Evolutionary conservation across 352 stramenopile species (phyloP).

Genomic region (Globisporangium orthogonon): DNA sequence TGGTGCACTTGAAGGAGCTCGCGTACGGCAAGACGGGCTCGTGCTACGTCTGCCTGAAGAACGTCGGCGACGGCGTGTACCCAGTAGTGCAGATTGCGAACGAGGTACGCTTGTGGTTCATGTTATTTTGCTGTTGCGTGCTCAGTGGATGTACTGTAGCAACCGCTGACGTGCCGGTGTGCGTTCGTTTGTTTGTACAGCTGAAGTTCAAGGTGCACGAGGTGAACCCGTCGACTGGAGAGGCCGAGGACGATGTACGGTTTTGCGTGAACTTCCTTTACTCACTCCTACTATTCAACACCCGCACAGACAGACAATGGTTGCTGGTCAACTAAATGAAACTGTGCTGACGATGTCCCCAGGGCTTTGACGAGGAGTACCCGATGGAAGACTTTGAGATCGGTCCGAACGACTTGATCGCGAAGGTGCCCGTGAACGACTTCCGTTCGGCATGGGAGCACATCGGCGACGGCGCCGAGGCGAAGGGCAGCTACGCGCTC

Average conservation of each 20-base stretch:
- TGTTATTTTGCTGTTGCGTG: neutral
- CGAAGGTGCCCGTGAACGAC: slow-evolving; percentile 93
- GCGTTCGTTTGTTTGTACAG: slow-evolving; percentile 15
- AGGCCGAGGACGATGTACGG: slow-evolving; percentile 71
- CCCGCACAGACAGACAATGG: too few relatives aligned
- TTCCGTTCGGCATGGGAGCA: slow-evolving; percentile 96
- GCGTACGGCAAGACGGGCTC: slow-evolving; percentile 92
- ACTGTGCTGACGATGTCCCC: slow-evolving; percentile 4
- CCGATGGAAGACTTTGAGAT: slow-evolving; percentile 97
- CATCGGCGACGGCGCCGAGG: slow-evolving; percentile 91
- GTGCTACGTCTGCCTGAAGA: slow-evolving; percentile 92
- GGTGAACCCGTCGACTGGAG: slow-evolving; percentile 92
- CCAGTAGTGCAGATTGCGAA: slow-evolving; percentile 89
- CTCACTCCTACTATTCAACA: neutral
- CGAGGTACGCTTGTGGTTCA: slow-evolving; percentile 41
- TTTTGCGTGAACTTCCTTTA: slow-evolving; percentile 10
- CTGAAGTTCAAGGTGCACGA: slow-evolving; percentile 95
- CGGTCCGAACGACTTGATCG: slow-evolving; percentile 95
- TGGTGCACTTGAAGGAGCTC: slow-evolving; percentile 84
- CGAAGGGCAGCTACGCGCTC: slow-evolving; percentile 94
- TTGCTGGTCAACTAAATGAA: neutral
- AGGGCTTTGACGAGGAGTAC: slow-evolving; percentile 98
- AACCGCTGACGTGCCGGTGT: neutral
- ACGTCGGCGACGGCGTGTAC: slow-evolving; percentile 69
- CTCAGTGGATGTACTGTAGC: neutral